These are phyloP conservation scores for Calonectria henricotiae DNA, from an alignment of 2,329 filamentous ascomycete species.

Conservation along the genomic window DNA sequence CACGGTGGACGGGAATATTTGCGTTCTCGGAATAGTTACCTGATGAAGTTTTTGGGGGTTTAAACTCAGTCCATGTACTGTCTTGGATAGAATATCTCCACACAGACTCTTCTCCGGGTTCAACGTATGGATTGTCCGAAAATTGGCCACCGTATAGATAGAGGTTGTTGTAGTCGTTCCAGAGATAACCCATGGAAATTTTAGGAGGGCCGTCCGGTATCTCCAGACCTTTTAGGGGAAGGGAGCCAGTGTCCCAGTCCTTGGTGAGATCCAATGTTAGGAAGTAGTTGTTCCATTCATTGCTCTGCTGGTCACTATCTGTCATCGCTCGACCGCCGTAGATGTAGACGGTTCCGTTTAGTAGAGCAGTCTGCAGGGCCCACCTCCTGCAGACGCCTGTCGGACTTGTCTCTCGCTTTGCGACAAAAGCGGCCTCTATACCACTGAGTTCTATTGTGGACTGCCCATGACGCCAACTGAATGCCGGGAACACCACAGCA, in stretches of 20 bases:
- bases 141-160: constrained; percentile 85
- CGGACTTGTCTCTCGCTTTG: constrained; percentile 49
- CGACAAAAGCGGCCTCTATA: constrained; percentile 66
- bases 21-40: constrained; percentile 75
- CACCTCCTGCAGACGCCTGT: constrained; percentile 75
- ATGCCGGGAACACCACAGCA: constrained; percentile 66
- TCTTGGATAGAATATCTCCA: constrained; percentile 80
- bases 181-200: constrained; percentile 82
- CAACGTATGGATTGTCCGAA: constrained; percentile 73
- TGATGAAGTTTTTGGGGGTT: constrained; percentile 73
- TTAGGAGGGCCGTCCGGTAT: constrained; percentile 79
- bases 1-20: constrained; percentile 74
- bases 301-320: constrained; percentile 69
- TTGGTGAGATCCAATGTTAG: constrained; percentile 80
- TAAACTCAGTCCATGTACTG: constrained; percentile 75
- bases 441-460: constrained; percentile 61
- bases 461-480: constrained; percentile 61
- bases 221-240: constrained; percentile 74
- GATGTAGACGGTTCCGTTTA: constrained; percentile 84
- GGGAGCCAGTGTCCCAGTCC: constrained; percentile 79
- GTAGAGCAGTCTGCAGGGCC: constrained; percentile 78
- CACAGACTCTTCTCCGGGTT: constrained; percentile 74
- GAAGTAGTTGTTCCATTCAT: constrained; percentile 86
- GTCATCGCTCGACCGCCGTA: constrained; percentile 81
- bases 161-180: constrained; percentile 80